phyloP scores from a whole-genome alignment of 306 rosid species.

The Canavalia ensiformis region DNA sequence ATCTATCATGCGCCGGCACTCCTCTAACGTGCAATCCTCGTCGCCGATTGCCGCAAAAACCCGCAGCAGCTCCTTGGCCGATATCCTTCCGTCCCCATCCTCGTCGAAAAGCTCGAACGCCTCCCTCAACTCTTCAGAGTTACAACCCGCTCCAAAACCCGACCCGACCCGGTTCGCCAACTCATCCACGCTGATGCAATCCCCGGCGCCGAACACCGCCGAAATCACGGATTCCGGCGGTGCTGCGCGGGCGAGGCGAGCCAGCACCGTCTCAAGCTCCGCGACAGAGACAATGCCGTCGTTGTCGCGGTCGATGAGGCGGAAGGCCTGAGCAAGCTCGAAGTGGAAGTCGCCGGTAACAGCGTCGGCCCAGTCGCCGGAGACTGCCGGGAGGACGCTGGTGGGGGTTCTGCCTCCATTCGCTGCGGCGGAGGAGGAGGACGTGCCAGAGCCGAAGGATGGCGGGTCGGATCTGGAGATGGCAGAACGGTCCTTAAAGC shows the following conservation, averaged over 20 bases:
- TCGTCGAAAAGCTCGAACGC: slow-evolving; percentile 68
- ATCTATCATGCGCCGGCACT: slow-evolving; percentile 83
- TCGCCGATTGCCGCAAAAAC: slow-evolving; percentile 69
- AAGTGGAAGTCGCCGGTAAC: slow-evolving; percentile 45
- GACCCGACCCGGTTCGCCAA: slow-evolving; percentile 58
- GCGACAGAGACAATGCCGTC: slow-evolving; percentile 58
- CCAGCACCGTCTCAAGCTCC: slow-evolving; percentile 63
- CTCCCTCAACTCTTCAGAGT: slow-evolving; percentile 50
- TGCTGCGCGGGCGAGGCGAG: slow-evolving; percentile 53
- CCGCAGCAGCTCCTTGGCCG: slow-evolving; percentile 73
- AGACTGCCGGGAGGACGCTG: slow-evolving; percentile 58
- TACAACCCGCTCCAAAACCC: neutral
- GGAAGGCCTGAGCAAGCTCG: slow-evolving; percentile 57
- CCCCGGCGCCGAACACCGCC: slow-evolving; percentile 47
- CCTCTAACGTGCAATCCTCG: slow-evolving; percentile 76
- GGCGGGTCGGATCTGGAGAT: neutral
- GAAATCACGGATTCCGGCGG: slow-evolving; percentile 37
- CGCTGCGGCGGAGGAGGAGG: neutral
- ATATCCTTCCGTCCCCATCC: slow-evolving; percentile 75
- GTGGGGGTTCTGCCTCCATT: slow-evolving; percentile 53
- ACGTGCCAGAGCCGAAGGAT: too few relatives aligned
- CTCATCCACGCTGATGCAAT: slow-evolving; percentile 58
- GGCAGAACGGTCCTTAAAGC: slow-evolving; percentile 57
- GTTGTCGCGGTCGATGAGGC: slow-evolving; percentile 60
- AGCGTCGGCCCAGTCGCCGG: slow-evolving; percentile 45